Evolutionary conservation across 2,329 filamentous ascomycete genomes (phyloP), one percentile per base, ranked within the genome.

Genomic region (Amylocarpus encephaloides): DNA sequence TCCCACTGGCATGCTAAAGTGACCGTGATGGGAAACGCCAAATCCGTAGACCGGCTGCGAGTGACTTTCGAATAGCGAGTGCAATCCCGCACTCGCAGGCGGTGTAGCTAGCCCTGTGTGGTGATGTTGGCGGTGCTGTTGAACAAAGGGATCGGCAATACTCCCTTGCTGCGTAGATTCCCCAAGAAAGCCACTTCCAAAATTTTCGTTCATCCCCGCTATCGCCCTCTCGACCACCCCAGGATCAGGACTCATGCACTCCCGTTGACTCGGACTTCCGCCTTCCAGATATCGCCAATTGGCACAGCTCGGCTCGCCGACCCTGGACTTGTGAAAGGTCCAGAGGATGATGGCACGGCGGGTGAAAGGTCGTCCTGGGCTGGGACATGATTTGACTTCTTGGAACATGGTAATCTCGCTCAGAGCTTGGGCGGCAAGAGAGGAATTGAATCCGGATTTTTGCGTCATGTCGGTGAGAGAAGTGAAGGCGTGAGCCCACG

Each of bases 351-450:
- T 75, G 32, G 72, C 75, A 44, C 80, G 76, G n/a, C 79, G 75
- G 9, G 70, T 74, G 77, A 79, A 83, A 4, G 59, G 58, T 69
- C 45, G 42, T 34, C 59, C 68, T 50, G 72, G 71, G 5, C 73
- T 73, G 3, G 76, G 66, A 11, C 71, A 68, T 3, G 78, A 83
- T 73, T 76, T 82, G 33, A 84, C 72, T 68, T 84, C 81, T 64
- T 85, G 81, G 64, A 82, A 80, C 80, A 84, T 84, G 63, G 78
- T 78, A 41, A 83, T 79, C 64, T 77, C 76, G 56, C 75, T 71
- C 46, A 83, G 73, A 50, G 82, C 71, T 39, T 82, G 77, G 5
- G 61, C 60, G 61, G 69, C 68, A 41, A 15, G 43, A 40, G 39
- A 60, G 75, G 71, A 47, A 76, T 73, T 54, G 77, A 70, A 77